Base-by-base conservation (phyloP, 208 protist genomes). In the Crithidia bombi region DNA sequence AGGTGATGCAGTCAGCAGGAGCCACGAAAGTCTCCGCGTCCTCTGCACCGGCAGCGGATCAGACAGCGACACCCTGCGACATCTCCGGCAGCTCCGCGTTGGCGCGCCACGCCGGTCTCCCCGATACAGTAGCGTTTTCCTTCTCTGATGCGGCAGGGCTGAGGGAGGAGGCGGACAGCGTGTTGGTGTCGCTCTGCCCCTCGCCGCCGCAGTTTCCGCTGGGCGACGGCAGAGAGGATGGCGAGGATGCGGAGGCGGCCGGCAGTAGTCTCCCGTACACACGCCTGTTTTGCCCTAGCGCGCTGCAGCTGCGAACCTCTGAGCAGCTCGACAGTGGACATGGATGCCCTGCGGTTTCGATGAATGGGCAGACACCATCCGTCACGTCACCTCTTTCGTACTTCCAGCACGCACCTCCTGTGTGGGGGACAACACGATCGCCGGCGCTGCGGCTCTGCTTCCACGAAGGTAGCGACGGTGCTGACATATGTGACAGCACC, bases 401-500 rank as follows among this genome's bases (percentile, higher is more conserved):
- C 38, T 76, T 76, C 38, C 71, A 70, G 32, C 63, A 61, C 35
- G 71, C 71, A 25, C 71, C 71, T 2, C 26, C 56, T 3, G 56
- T 70, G 46, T 70, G 46, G 69, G 5, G 38, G 12, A 25, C 12
- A 7, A 11, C 38, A 17, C 49, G 51, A 32, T n/a, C 47, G 11
- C 49, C 50, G 4, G 21, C 44, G 44, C 6, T 58, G 32, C 61
- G 52, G 0, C 50, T 44, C 7, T 35, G 59, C 25, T 47, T 33
- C 17, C 26, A 19, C 1, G 33, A 25, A 12, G 25, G 25, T 21
- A 15, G 46, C 12, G 14, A 44, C 10, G 55, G 56, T 10, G 50
- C 33, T 17, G 36, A 9, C 36, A 0, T 50, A 15, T 49, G 47
- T 11, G 46, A 49, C 25, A 41, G 59, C n/a, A 33, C 30, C 2